A percentile compares a stretch with the other conserved stretches of the same genome.
Conservation (phyloP, 2,329 filamentous ascomycete species). For the Leptodontidium sp. region DNA sequence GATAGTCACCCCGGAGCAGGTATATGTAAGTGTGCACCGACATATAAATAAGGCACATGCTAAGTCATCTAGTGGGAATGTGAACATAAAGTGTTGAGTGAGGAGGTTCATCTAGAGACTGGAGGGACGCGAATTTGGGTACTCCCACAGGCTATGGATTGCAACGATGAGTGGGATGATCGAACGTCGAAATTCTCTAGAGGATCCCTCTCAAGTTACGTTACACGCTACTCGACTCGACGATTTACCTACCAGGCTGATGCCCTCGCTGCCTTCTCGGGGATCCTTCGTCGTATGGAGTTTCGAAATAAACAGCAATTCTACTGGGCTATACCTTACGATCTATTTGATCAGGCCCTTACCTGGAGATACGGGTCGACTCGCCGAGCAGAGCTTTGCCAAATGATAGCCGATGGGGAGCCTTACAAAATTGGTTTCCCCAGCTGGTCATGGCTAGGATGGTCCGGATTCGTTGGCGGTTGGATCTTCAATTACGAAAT, state of each 20-base stretch:
- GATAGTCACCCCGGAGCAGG: constrained; percentile 30
- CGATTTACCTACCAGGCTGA: constrained; percentile 20
- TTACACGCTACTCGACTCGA: constrained; percentile 19
- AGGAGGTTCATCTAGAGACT: constrained; percentile 4
- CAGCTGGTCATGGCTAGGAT: constrained; percentile 21
- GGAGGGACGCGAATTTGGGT: neutral
- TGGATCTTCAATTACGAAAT: constrained; percentile 6
- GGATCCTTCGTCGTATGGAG: constrained; percentile 20
- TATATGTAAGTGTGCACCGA: neutral
- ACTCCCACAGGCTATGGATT: constrained; percentile 13
- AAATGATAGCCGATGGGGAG: constrained; percentile 5
- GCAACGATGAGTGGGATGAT: constrained; percentile 19
- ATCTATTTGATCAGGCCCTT: constrained; percentile 17
- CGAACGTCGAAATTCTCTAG: constrained; percentile 10
- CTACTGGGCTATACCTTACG: constrained; percentile 15
- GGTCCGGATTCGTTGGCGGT: constrained; percentile 11
- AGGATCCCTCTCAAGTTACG: constrained; percentile 4
- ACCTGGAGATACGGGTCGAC: neutral
- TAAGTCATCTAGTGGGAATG: constrained; percentile 11
- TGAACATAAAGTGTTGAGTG: neutral
- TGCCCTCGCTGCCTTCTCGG: constrained; percentile 19
- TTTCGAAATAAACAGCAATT: constrained; percentile 15
- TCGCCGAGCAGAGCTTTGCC: constrained; percentile 13
- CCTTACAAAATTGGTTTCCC: constrained; percentile 4
- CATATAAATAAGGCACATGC: too few relatives aligned